Conservation (phyloP, 495 filamentous ascomycete genomes). For the Xeromyces bisporus region DNA sequence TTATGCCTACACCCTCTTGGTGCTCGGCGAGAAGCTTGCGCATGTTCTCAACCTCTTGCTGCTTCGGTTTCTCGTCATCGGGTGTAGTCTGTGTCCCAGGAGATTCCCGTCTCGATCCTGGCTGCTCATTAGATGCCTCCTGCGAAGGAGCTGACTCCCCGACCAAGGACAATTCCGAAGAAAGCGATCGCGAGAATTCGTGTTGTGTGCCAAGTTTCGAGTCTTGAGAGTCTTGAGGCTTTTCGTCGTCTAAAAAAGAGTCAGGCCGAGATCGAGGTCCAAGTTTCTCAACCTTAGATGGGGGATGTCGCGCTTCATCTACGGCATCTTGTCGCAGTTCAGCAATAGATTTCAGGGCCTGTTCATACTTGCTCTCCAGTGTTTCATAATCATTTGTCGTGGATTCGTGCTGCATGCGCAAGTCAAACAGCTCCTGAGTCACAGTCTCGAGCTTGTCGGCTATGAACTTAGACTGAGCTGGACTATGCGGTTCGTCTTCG, state of each 20-base stretch:
- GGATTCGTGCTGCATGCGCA: conserved; percentile 76
- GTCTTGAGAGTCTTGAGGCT: conserved; percentile 49
- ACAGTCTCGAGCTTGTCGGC: conserved; percentile 86
- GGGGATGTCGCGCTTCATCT: conserved; percentile 62
- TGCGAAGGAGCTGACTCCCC: conserved; percentile 60
- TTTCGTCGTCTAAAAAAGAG: conserved; percentile 85
- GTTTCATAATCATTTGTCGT: conserved; percentile 66
- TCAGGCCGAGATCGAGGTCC: conserved; percentile 50
- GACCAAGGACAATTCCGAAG: conserved; percentile 87
- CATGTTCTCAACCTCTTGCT: conserved; percentile 53
- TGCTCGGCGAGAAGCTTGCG: conserved; percentile 57
- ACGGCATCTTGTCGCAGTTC: conserved; percentile 64
- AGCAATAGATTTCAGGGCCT: conserved; percentile 64
- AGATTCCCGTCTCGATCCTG: conserved; percentile 17
- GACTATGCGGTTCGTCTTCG: conserved; percentile 37
- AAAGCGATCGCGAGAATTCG: conserved; percentile 86
- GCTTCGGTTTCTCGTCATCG: conserved; percentile 13
- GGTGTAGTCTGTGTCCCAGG: conserved; percentile 9
- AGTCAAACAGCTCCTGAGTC: conserved; percentile 80
- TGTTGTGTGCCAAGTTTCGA: conserved; percentile 64
- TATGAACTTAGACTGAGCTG: conserved; percentile 70
- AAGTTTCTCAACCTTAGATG: conserved; percentile 28
- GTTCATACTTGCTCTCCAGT: conserved; percentile 79
- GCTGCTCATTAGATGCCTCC: conserved; percentile 41
- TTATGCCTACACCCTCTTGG: conserved; percentile 49